These are phyloP conservation scores for Pythium rishiriense DNA, from an alignment of 352 stramenopile species.

Conservation along the genomic window DNA sequence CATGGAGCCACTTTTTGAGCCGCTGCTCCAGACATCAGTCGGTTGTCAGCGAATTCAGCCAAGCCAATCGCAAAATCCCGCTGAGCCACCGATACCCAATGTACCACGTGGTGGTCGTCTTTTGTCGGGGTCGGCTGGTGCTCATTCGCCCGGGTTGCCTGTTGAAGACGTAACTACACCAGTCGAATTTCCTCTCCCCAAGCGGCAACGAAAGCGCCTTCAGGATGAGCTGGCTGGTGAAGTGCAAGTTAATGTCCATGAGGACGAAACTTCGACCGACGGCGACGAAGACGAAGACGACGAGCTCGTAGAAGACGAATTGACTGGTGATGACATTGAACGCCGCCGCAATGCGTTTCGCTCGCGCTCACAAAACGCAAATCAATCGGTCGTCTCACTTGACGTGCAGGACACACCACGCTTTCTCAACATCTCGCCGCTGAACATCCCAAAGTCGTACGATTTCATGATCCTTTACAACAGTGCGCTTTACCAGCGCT, in stretches of 20 bases:
- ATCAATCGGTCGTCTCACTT: conserved; percentile 55
- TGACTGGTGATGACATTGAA: conserved; percentile 20
- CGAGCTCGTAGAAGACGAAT: background rate
- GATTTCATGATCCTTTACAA: conserved; percentile 83
- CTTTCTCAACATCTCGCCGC: conserved; percentile 67
- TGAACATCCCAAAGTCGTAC: conserved; percentile 81
- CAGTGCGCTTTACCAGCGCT: conserved; percentile 68
- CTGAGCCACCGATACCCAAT: background rate
- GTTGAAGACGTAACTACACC: conserved; percentile 11
- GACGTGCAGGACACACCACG: conserved; percentile 81
- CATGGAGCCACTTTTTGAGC: conserved; percentile 79
- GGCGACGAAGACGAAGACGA: conserved; percentile 17
- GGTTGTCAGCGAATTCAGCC: conserved; percentile 58
- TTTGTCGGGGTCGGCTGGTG: conserved; percentile 16
- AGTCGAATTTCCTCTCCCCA: conserved; percentile 15
- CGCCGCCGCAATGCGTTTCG: conserved; percentile 13
- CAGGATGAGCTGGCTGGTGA: conserved; percentile 48
- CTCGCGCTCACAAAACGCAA: conserved; percentile 11
- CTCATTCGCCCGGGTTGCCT: conserved; percentile 1
- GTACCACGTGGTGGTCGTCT: conserved; percentile 7
- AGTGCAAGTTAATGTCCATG: conserved; percentile 17
- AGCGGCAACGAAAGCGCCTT: conserved; percentile 41
- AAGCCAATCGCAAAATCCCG: background rate
- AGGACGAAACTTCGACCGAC: conserved; percentile 2
- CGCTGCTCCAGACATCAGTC: conserved; percentile 61